Evolutionary conservation across 1,139 yeast genomes (phyloP).

Genomic region (Saccharomyces hybrid): DNA sequence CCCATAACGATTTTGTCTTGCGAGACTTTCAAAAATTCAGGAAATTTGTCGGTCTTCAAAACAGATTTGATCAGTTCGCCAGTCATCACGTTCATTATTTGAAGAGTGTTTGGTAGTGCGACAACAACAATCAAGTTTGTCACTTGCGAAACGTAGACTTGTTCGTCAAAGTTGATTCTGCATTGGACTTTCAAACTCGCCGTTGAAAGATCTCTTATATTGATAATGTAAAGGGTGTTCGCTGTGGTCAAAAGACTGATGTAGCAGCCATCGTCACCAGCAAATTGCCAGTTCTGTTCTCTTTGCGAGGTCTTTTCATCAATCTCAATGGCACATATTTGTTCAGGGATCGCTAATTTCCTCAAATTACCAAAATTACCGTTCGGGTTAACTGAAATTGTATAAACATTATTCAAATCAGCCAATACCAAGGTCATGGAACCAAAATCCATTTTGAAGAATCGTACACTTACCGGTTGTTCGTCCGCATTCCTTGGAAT

Average conservation of each 20-base stretch:
- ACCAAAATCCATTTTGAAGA: constrained; percentile 47
- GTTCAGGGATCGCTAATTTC: constrained; percentile 34
- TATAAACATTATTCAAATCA: constrained; percentile 16
- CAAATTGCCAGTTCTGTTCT: constrained; percentile 32
- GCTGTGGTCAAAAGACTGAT: constrained; percentile 38
- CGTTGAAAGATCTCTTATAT: constrained; percentile 33
- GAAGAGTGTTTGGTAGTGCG: constrained; percentile 55
- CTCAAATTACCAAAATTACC: constrained; percentile 25
- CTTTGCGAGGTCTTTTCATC: constrained; percentile 29
- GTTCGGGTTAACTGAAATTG: constrained; percentile 27
- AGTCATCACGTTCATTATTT: constrained; percentile 51
- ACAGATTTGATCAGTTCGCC: constrained; percentile 32
- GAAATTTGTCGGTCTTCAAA: constrained; percentile 26
- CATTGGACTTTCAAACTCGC: constrained; percentile 14
- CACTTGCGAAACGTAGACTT: constrained; percentile 27
- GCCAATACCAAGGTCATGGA: constrained; percentile 34
- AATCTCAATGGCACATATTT: constrained; percentile 36
- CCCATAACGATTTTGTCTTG: constrained; percentile 28
- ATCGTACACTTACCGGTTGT: constrained; percentile 14
- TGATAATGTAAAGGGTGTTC: constrained; percentile 36
- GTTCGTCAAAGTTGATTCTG: constrained; percentile 24
- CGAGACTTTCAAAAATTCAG: constrained; percentile 28
- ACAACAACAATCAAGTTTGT: constrained; percentile 46
- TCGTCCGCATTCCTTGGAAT: constrained; percentile 13
- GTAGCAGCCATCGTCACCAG: constrained; percentile 52